These are phyloP conservation scores for Cordyceps fumosorosea DNA, from an alignment of 2,329 filamentous ascomycete genomes.

Conservation along the genomic window DNA sequence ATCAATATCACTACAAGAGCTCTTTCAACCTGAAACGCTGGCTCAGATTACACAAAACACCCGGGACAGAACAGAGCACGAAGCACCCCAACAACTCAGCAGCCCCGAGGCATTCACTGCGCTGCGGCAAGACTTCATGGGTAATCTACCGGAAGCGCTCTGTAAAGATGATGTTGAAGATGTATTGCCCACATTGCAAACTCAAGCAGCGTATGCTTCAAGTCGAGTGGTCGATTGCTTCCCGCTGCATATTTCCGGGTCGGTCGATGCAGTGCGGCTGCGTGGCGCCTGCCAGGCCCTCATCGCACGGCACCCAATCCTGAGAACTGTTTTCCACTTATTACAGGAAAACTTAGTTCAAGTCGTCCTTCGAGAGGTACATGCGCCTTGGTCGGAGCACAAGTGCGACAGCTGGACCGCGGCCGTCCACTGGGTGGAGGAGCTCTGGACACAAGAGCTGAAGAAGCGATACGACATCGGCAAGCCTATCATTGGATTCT, in stretches of 20 bases:
- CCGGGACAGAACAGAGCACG: not conserved
- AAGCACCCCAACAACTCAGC: not conserved
- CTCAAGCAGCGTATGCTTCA: not conserved
- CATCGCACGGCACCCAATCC: not conserved
- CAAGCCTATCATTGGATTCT: not conserved
- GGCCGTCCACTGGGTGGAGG: not conserved
- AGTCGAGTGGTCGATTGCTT: constrained; percentile 3
- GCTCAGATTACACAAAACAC: not conserved
- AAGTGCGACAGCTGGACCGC: not conserved
- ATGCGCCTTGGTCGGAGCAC: not conserved
- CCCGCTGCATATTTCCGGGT: not conserved
- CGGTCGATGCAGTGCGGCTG: not conserved
- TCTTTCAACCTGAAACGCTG: not conserved
- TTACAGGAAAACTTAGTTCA: not conserved
- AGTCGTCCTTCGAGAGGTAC: not conserved
- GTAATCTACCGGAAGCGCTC: not conserved
- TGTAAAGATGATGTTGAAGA: not conserved
- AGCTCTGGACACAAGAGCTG: not conserved
- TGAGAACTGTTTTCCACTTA: not conserved
- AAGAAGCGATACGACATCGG: not conserved
- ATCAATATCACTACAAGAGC: not conserved
- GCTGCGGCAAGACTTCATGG: not conserved
- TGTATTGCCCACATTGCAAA: not conserved
- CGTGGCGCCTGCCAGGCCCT: not conserved
- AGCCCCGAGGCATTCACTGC: not conserved